A percentile compares a stretch with the other conserved stretches of the same genome.
phyloP scores from a whole-genome alignment of 2,329 filamentous ascomycete species.

The Pseudocercospora musae region DNA sequence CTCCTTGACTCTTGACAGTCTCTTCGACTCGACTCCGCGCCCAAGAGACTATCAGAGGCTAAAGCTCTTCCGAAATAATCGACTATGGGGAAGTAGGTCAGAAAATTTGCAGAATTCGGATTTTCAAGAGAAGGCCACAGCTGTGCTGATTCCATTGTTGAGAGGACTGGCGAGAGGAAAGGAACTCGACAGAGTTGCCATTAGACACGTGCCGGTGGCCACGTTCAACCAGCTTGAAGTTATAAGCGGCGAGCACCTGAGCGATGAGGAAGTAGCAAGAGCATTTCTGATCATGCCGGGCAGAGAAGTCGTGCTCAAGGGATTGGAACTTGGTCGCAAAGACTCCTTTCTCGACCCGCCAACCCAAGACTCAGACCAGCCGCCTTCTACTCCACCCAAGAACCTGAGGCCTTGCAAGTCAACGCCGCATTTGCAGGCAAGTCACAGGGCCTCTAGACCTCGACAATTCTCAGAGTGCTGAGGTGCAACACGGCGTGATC shows the following conservation, averaged over 20 bases:
- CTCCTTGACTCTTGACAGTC: constrained; percentile 7
- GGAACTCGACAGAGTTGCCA: constrained; percentile 2
- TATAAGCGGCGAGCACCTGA: constrained; percentile 3
- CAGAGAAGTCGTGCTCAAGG: constrained; percentile 9
- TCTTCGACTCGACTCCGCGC: constrained; percentile 11
- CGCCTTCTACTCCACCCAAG: background rate
- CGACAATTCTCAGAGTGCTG: background rate
- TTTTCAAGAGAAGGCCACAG: constrained; percentile 3
- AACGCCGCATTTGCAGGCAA: background rate
- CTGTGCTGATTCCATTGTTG: constrained; percentile 4
- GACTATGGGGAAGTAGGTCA: background rate
- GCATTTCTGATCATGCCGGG: constrained; percentile 4
- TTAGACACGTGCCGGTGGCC: background rate
- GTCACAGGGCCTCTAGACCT: background rate
- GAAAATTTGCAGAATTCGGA: constrained; percentile 7
- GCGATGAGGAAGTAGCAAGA: constrained; percentile 5
- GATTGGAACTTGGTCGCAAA: constrained; percentile 2
- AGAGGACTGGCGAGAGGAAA: background rate
- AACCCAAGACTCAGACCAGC: background rate
- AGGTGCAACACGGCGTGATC: background rate
- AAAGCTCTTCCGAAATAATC: background rate
- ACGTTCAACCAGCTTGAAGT: background rate
- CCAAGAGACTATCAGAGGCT: constrained; percentile 10
- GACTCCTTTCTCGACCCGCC: background rate
- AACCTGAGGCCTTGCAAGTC: background rate